phyloP scores from a whole-genome alignment of 2,329 filamentous ascomycete genomes.

The Fusarium concolor region DNA sequence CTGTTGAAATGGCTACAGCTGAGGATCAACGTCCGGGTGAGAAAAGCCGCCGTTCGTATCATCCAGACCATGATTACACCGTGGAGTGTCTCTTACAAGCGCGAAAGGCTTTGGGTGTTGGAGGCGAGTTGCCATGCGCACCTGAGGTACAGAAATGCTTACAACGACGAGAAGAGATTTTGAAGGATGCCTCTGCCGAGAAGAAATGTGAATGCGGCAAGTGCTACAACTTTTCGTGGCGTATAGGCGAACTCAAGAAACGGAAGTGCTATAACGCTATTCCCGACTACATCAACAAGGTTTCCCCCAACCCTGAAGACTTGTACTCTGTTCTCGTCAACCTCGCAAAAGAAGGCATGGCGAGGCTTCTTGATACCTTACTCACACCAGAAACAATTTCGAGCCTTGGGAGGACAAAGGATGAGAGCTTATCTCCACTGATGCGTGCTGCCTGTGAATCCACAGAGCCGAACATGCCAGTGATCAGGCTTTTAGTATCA shows the following conservation, averaged over 20 bases:
- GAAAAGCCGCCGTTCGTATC: no score
- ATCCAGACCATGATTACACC: background rate
- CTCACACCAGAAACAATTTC: background rate
- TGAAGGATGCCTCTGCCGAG: no score
- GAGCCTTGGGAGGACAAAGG: fast-evolving
- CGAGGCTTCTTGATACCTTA: background rate
- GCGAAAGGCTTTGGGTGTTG: background rate
- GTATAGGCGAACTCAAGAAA: fast-evolving
- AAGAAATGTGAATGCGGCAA: no score
- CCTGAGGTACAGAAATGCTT: background rate
- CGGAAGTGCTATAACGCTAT: background rate
- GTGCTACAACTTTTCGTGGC: background rate
- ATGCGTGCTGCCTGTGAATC: background rate
- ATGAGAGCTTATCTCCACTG: background rate
- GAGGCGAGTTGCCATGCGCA: fast-evolving
- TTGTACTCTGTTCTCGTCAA: fast-evolving
- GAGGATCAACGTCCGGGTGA: no score
- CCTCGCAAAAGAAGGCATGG: background rate
- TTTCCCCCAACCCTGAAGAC: background rate
- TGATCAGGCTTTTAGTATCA: background rate
- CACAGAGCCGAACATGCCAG: background rate
- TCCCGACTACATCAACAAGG: background rate
- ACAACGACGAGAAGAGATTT: no score
- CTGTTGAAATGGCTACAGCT: no score
- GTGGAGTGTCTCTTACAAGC: background rate